Base-by-base conservation (phyloP, 1,284 basidiomycete genomes). In the Phylloboletellus chloephorus region DNA sequence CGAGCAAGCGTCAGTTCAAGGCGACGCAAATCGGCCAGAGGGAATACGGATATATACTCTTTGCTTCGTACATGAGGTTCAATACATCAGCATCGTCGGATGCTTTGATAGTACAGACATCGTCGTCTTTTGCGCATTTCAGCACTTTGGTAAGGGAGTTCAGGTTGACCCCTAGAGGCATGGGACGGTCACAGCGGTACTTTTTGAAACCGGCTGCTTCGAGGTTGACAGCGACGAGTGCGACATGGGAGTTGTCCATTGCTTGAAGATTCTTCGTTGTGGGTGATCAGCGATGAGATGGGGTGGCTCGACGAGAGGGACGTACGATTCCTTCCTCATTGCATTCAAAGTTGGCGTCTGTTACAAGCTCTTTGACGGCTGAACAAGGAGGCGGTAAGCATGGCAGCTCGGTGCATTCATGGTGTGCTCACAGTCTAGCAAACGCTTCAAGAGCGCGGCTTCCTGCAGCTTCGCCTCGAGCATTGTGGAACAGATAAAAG, bases 231-330 rank as follows among this genome's bases (percentile, higher is more conserved):
- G 89, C 71, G 26, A 98, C 95, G 46, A 98, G 85, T 1, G 95
- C 96, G 57, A 98, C 95, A 67, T 98, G 96, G 5, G 95, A 98
- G 77, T 97, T 98, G 74, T 98, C 96, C 96, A 98, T 99, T 1
- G 96, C 95, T 74, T 98, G 96, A 11, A 97, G 76, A 43, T 80
- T 79, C 81, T 84, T 34, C 3, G 9, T 21, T 4, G 6, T 10
- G n/a, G 0, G 32, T 2, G 10, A 21, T 49, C 23, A 53, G 29
- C 3, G 11, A 13, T 2, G 6, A 15, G 12, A 19, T 1, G 10
- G 0, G 11, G 3, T 11, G 4, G 2, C 10, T n/a, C 2, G 8
- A 33, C 11, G 5, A 26, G n/a, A 4, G 16, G 26, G 1, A 78
- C 86, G 55, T 57, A 88, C 85, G 51, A 99, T 86, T 29, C 91